Percentiles rank a stretch among this genome's conserved stretches.
Evolutionary conservation across 2,329 filamentous ascomycete genomes (phyloP).

Genomic region (Nemania diffusa): DNA sequence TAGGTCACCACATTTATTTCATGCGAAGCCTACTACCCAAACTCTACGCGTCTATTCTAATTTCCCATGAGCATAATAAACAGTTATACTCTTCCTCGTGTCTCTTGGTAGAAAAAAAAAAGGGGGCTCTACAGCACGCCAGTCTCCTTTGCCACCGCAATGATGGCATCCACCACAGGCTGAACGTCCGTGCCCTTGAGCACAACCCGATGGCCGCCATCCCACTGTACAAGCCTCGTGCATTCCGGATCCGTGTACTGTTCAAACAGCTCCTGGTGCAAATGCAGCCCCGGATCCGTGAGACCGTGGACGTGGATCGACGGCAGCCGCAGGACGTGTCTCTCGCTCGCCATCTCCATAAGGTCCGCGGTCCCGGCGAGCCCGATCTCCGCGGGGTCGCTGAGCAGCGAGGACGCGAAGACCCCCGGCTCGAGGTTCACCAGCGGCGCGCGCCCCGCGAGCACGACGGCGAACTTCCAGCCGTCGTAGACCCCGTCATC

Average conservation of each 20-base stretch:
- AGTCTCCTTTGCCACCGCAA: constrained; percentile 62
- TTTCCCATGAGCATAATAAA: neutral
- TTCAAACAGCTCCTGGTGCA: constrained; percentile 66
- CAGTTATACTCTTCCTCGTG: neutral
- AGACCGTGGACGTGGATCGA: constrained; percentile 76
- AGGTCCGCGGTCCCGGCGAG: constrained; percentile 57
- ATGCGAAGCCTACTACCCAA: constrained; percentile 12
- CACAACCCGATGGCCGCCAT: constrained; percentile 76
- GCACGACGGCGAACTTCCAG: constrained; percentile 70
- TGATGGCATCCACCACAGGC: constrained; percentile 62
- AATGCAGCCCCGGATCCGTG: constrained; percentile 66
- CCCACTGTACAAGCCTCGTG: constrained; percentile 74
- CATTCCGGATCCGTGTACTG: constrained; percentile 68
- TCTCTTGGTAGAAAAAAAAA: neutral
- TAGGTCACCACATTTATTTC: neutral
- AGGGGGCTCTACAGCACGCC: constrained; percentile 44
- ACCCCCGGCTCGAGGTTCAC: constrained; percentile 60
- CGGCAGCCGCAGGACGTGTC: constrained; percentile 64
- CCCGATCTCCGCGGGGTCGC: constrained; percentile 43
- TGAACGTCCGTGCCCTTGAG: constrained; percentile 74
- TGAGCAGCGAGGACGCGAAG: constrained; percentile 46
- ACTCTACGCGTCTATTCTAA: constrained; percentile 15
- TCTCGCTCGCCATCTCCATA: constrained; percentile 53
- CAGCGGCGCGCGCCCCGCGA: constrained; percentile 70
- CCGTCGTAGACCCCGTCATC: constrained; percentile 48